Evolutionary conservation across 306 rosid species (phyloP), one percentile per base, ranked within the genome.

Genomic region (Cicer pinnatifidum): DNA sequence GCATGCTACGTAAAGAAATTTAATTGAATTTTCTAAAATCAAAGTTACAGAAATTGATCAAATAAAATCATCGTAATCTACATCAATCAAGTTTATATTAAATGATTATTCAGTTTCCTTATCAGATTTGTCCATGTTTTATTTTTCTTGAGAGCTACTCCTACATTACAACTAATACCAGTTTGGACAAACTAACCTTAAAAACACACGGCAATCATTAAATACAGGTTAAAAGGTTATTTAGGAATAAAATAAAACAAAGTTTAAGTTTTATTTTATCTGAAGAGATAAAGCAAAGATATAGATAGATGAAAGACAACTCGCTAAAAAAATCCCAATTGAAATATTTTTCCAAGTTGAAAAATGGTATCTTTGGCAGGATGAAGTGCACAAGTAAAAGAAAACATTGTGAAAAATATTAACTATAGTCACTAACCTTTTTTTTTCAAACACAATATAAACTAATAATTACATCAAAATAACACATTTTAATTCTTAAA

Each of bases 321-420:
- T 23, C 13, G 59, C 3, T 28, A 38, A 45, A 79, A 50, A 58
- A 67, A 47, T 39, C 35, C 48, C 83, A 23, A 57, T 16, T 6
- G 57, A 53, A 54, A 66, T 28, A 23, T 23, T 23, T 23, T 23
- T 23, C 4, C 33, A 2, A 3, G 3, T 23, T 23, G 33, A 23
- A 23, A 28, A 28, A 28, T 28, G 33, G 33, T 28, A 28, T 28
- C 35, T 28, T 57, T 6, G 47, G 47, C 9, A 9, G 15, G 61
- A 11, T 69, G 77, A 81, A 56, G 7, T 11, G 35, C 72, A 82
- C 77, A 80, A 71, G 72, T 41, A 53, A 47, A 53, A 28, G 39
- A 28, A 23, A n/a, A 46, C 38, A 73, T 23, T 28, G 35, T 28
- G 35, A 28, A 28, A 28, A 28, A 28, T 28, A 28, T 28, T 28